Base-by-base conservation (phyloP, 129 eudicot species). In the Escallonia rubra region DNA sequence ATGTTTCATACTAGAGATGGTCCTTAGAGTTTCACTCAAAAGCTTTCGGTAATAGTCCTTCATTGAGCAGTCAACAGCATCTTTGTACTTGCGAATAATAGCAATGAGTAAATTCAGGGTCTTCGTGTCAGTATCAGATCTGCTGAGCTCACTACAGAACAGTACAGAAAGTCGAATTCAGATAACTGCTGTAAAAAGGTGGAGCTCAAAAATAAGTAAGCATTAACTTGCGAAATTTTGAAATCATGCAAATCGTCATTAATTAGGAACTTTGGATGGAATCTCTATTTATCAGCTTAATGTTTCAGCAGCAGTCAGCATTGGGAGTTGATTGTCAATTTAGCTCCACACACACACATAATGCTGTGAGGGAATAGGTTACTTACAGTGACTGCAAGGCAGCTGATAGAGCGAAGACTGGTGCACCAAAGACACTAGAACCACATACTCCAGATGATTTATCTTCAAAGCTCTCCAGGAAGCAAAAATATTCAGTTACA, bases 371-470 rank as follows among this genome's bases (percentile, higher is more conserved):
- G 69, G n/a, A 54, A 56, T 38, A 7, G 40, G 46, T 69, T 53
- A 86, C 99, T 84, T 76, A 93, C 98, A 69, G 82, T 61, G 87
- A 86, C 64, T 80, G 86, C 79, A 86, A 64, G 4, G 92, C 88
- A 51, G 96, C 89, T 71, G 83, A 78, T 58, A 93, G 81, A 9
- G 85, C 85, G 67, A 77, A 81, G 50, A 86, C 86, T 8, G 96
- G 96, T 76, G 87, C 69, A 63, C 95, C 95, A 72, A 73, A 85
- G 61, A 69, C 68, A 15, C 75, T 81, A 43, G 68, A 73, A 60
- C 55, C 70, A 63, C 81, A 50, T 58, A 56, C 57, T 61, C 65
- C 74, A 65, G 70, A 41, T 23, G 80, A 72, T 47, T 61, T 74
- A 46, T 72, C 85, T 45, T 60, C 81, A 61, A 74, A 82, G 69